phyloP scores from a whole-genome alignment of 306 rosid genomes.

The Casuarina glauca region DNA sequence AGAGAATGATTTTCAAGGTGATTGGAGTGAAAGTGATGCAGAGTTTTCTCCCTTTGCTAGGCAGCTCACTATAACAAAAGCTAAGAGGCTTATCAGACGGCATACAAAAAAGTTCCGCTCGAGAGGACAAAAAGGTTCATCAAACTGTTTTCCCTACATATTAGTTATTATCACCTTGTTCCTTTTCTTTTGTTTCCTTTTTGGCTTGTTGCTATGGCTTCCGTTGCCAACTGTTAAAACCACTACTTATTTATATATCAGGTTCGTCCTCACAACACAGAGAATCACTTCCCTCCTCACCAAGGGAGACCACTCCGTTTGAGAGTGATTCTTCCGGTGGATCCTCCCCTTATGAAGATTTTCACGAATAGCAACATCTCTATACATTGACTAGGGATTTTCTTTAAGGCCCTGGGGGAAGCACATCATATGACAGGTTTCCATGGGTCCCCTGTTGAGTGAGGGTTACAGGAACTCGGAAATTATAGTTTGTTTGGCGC shows the following conservation, averaged over 20 bases:
- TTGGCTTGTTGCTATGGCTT: no score
- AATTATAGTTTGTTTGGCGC: slow-evolving; percentile 6
- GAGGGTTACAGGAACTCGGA: background rate
- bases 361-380: slow-evolving; percentile 53
- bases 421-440: slow-evolving; percentile 4
- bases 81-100: slow-evolving; percentile 86
- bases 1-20: slow-evolving; percentile 87
- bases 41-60: slow-evolving; percentile 91
- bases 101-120: slow-evolving; percentile 93
- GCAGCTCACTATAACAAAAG: slow-evolving; percentile 91
- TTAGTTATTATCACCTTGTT: background rate
- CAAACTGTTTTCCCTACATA: slow-evolving; percentile 13
- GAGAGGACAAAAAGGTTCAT: slow-evolving; percentile 82
- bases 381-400: slow-evolving; percentile 18
- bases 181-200: background rate
- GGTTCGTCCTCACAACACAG: slow-evolving; percentile 81
- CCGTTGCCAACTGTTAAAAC: no score
- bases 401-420: slow-evolving; percentile 6
- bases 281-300: slow-evolving; percentile 83
- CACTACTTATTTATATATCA: slow-evolving; percentile 33
- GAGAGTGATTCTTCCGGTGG: slow-evolving; percentile 91
- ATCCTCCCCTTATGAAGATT: slow-evolving; percentile 89
- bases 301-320: slow-evolving; percentile 73
- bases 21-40: slow-evolving; percentile 91
- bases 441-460: slow-evolving; percentile 17